A percentile compares a stretch with the other conserved stretches of the same genome.
Conservation (phyloP, 495 filamentous ascomycete species). For the Neurospora sublineolata region DNA sequence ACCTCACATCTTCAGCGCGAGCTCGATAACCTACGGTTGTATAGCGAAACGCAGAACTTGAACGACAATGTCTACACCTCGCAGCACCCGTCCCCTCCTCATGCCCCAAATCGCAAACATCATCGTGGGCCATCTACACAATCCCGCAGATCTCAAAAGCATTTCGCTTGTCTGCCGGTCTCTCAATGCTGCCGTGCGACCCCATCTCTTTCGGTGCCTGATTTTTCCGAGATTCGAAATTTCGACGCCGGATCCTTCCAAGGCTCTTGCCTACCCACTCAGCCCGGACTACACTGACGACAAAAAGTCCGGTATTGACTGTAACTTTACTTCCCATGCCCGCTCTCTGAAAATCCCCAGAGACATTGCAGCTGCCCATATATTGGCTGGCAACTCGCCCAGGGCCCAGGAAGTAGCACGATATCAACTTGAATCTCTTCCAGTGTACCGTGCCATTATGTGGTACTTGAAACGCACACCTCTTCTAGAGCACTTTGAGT, state of each 20-base stretch:
- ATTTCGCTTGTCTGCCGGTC: background rate
- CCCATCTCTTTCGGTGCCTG: background rate
- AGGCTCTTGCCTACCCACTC: background rate
- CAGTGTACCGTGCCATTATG: background rate
- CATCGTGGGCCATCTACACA: background rate
- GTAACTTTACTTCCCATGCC: rapidly evolving
- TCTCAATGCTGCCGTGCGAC: background rate
- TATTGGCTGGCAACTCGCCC: background rate
- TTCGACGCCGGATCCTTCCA: background rate
- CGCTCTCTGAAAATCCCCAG: background rate
- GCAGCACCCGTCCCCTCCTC: background rate
- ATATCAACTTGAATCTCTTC: background rate
- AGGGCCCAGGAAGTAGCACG: background rate
- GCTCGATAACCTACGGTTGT: background rate
- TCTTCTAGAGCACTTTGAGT: background rate
- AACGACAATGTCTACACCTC: background rate
- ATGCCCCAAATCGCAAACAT: background rate
- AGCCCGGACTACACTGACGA: background rate
- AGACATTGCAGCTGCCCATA: background rate
- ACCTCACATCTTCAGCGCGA: background rate
- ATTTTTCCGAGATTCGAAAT: background rate
- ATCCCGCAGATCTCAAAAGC: background rate
- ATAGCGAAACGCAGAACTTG: background rate
- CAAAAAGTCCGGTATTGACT: background rate
- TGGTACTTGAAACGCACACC: background rate